phyloP scores from a whole-genome alignment of 176 grass and related monocot genomes.

The Cenchrus americanus region DNA sequence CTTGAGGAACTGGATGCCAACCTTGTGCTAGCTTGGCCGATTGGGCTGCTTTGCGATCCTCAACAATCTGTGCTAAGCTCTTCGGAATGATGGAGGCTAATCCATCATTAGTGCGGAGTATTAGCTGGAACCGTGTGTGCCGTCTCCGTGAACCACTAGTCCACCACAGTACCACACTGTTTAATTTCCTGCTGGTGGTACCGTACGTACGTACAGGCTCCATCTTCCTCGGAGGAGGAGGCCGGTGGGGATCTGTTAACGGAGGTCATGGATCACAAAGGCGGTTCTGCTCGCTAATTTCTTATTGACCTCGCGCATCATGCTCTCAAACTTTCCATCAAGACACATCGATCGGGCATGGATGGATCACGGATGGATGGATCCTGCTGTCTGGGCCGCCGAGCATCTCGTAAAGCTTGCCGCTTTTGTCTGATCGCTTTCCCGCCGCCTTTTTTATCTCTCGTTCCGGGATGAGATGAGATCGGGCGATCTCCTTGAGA shows the following conservation, averaged over 20 bases:
- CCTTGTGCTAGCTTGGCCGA: neutral
- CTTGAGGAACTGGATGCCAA: neutral
- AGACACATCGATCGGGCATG: neutral
- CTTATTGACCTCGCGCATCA: neutral
- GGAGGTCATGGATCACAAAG: too few species aligned
- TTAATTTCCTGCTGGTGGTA: too few species aligned
- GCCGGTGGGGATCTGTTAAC: too few species aligned
- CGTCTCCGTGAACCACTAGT: neutral
- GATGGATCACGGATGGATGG: neutral
- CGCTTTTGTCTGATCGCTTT: conserved; percentile 2
- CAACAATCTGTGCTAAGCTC: neutral
- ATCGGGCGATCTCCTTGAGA: neutral
- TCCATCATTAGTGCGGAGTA: too few species aligned
- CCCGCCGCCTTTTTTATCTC: neutral
- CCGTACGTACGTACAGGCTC: neutral
- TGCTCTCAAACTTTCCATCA: conserved; percentile 9
- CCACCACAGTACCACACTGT: neutral
- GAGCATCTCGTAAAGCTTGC: neutral
- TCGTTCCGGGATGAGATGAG: neutral
- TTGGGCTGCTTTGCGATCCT: neutral
- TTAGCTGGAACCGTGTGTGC: too few species aligned
- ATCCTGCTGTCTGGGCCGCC: neutral
- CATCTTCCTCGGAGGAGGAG: neutral
- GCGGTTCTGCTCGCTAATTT: too few species aligned
- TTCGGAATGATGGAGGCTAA: neutral